These are phyloP conservation scores for Penicillium atrosanguineum DNA, from an alignment of 495 filamentous ascomycete genomes.

Conservation along the genomic window DNA sequence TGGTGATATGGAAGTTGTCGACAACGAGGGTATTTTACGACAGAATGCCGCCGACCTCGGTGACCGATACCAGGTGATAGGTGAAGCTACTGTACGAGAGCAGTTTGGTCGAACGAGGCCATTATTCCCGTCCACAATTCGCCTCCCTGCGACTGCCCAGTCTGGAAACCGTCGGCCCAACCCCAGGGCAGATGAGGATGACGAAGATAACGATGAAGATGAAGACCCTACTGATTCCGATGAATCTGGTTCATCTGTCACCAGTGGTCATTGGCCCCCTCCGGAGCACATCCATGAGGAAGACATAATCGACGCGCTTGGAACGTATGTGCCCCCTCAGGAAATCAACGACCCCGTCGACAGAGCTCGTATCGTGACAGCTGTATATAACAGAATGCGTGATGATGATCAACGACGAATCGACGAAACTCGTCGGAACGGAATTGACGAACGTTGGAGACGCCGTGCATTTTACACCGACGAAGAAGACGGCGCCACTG, in stretches of 20 bases:
- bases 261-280: conserved; percentile 38
- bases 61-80: conserved; percentile 46
- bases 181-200: conserved; percentile 20
- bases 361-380: conserved; percentile 40
- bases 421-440: conserved; percentile 44
- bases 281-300: conserved; percentile 38
- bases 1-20: conserved; percentile 61
- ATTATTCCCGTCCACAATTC: conserved; percentile 37
- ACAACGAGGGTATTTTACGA: conserved; percentile 49
- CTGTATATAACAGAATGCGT: conserved; percentile 39
- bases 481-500: conserved; percentile 68
- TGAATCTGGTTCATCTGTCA: conserved; percentile 30
- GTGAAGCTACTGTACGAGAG: conserved; percentile 45
- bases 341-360: conserved; percentile 41
- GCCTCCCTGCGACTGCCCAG: conserved; percentile 16
- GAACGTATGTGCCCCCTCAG: conserved; percentile 34
- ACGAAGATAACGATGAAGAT: conserved; percentile 27
- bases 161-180: conserved; percentile 9
- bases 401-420: conserved; percentile 40
- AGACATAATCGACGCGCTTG: conserved; percentile 42
- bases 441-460: conserved; percentile 69
- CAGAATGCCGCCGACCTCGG: conserved; percentile 47
- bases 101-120: conserved; percentile 41
- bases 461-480: conserved; percentile 75
- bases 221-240: conserved; percentile 29